Percentiles rank a stretch among this genome's conserved stretches.
Evolutionary conservation across 805 yeast genomes (phyloP).

Genomic region (Komagataella ulmi): DNA sequence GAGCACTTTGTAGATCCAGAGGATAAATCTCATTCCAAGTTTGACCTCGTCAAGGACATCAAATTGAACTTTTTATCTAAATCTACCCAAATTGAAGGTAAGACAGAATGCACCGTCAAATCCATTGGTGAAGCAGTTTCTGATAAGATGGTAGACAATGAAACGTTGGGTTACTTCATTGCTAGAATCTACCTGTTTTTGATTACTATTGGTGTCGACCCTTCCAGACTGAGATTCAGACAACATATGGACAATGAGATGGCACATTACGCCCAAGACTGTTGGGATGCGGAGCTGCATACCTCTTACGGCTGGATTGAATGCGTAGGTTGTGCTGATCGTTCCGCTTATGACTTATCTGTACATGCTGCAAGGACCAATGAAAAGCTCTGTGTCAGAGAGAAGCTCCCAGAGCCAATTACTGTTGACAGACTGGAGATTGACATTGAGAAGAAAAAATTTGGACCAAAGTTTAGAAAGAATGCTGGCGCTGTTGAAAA

Average conservation of each 20-base stretch:
- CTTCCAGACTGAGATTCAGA: constrained; percentile 79
- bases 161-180: constrained; percentile 93
- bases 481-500: constrained; percentile 89
- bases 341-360: constrained; percentile 93
- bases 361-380: constrained; percentile 93
- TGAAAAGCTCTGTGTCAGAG: constrained; percentile 90
- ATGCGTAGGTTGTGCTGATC: constrained; percentile 99
- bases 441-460: constrained; percentile 84
- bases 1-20: constrained; percentile 96
- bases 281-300: constrained; percentile 98
- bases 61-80: constrained; percentile 73
- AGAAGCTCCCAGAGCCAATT: constrained; percentile 73
- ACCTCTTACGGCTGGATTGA: constrained; percentile 99
- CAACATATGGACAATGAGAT: constrained; percentile 98
- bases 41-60: constrained; percentile 61
- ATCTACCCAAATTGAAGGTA: constrained; percentile 78
- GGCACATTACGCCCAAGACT: constrained; percentile 99
- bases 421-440: constrained; percentile 76
- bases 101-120: constrained; percentile 47
- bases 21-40: constrained; percentile 72
- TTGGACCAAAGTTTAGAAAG: constrained; percentile 95
- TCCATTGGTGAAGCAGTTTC: constrained; percentile 86
- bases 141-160: constrained; percentile 83
- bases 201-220: constrained; percentile 81
- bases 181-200: constrained; percentile 86